These are phyloP conservation scores for Ceratobasidium sp. DNA, from an alignment of 1,284 basidiomycete species.

Conservation along the genomic window DNA sequence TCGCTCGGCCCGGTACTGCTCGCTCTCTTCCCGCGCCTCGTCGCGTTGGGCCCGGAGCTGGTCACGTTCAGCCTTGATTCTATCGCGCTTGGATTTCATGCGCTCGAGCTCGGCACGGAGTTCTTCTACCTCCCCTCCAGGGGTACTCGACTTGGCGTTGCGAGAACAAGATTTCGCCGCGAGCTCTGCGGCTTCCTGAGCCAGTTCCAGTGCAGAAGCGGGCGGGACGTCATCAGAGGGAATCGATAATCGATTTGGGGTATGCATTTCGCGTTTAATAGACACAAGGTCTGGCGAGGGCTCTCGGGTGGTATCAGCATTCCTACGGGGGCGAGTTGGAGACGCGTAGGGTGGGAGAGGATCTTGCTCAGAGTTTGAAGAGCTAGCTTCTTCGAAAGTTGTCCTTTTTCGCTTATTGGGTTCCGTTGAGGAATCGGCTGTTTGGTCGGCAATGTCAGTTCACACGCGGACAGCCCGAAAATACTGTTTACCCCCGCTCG, in stretches of 20 bases:
- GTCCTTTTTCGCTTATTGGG: neutral
- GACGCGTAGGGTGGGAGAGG: neutral
- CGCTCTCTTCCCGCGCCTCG: conserved; percentile 20
- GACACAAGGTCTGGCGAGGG: neutral
- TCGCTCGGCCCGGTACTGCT: neutral
- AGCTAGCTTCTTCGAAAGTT: neutral
- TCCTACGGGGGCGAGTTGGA: neutral
- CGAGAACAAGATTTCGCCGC: neutral
- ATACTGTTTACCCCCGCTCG: no score
- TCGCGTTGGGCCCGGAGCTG: conserved; percentile 8
- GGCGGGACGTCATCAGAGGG: neutral
- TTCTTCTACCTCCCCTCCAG: neutral
- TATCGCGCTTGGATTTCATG: conserved; percentile 19
- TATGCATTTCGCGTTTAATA: neutral
- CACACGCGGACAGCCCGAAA: neutral
- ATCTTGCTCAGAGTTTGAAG: neutral
- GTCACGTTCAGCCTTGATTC: conserved; percentile 7
- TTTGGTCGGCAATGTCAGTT: neutral
- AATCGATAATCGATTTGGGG: neutral
- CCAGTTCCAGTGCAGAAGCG: conserved; percentile 17
- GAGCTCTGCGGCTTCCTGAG: conserved; percentile 25
- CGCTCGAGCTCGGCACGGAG: conserved; percentile 24
- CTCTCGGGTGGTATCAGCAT: neutral
- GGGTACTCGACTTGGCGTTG: neutral
- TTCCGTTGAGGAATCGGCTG: neutral